phyloP scores from a whole-genome alignment of 1,284 basidiomycete species.

The Fomitopsis palustris region DNA sequence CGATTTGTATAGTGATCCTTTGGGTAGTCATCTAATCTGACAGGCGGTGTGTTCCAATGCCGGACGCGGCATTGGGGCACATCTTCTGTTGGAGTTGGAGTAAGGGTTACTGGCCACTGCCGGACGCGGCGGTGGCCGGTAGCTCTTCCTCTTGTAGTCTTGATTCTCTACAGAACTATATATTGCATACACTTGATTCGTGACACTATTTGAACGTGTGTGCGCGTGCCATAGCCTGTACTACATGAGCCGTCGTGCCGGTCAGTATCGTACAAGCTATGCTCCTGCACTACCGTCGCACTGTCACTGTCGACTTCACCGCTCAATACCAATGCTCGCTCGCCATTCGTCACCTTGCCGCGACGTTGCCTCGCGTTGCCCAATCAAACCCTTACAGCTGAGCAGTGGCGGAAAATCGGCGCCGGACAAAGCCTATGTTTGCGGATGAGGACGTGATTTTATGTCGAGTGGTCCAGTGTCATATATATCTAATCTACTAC shows the following conservation, averaged over 20 bases:
- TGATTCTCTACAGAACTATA: not conserved
- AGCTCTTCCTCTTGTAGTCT: not conserved
- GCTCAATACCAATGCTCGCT: no score
- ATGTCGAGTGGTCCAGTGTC: not conserved
- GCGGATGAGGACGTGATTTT: not conserved
- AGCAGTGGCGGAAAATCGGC: no score
- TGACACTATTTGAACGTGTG: no score
- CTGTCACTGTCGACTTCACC: no score
- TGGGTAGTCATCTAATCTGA: not conserved
- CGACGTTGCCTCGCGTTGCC: no score
- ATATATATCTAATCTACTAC: not conserved
- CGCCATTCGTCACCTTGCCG: no score
- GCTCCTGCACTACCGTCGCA: no score
- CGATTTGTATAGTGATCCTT: not conserved
- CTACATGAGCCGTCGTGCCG: no score
- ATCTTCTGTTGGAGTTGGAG: not conserved
- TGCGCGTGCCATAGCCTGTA: no score
- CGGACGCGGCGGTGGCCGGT: not conserved
- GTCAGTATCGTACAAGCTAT: no score
- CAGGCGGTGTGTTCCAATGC: not conserved
- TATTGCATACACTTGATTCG: no score
- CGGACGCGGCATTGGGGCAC: not conserved
- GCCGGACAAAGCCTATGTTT: not conserved
- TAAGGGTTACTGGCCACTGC: not conserved
- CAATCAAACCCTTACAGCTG: no score